These are phyloP conservation scores for Elsinoe ampelina DNA, from an alignment of 2,329 filamentous ascomycete species.

Conservation along the genomic window DNA sequence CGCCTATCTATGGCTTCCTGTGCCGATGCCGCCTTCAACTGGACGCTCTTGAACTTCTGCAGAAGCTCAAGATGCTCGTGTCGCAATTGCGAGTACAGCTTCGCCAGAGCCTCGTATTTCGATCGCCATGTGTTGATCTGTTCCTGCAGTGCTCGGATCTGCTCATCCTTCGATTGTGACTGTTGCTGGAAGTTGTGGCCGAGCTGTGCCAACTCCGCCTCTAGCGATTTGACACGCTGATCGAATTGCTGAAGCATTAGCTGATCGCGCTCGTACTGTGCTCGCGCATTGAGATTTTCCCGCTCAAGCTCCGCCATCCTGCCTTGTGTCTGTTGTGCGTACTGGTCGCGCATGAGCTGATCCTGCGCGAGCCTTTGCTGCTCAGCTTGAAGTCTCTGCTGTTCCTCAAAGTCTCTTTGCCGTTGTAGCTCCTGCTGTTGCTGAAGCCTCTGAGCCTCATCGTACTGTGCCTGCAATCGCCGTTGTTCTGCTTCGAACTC, in stretches of 20 bases:
- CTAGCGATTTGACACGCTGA: slow-evolving; percentile 79
- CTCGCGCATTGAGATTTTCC: slow-evolving; percentile 86
- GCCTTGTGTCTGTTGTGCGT: slow-evolving; percentile 87
- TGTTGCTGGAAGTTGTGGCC: slow-evolving; percentile 79
- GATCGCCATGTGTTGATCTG: slow-evolving; percentile 96
- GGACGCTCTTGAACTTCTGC: slow-evolving; percentile 91
- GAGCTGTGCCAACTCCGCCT: slow-evolving; percentile 75
- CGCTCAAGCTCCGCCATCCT: slow-evolving; percentile 91
- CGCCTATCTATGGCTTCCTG: slow-evolving; percentile 92
- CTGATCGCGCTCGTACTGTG: slow-evolving; percentile 95
- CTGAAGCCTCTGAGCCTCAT: slow-evolving; percentile 70
- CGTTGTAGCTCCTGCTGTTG: slow-evolving; percentile 75
- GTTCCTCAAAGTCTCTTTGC: slow-evolving; percentile 92
- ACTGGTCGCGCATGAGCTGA: slow-evolving; percentile 77
- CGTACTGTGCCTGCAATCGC: slow-evolving; percentile 77
- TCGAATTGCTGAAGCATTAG: slow-evolving; percentile 96
- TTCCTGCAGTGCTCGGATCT: slow-evolving; percentile 84
- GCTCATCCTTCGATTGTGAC: slow-evolving; percentile 81
- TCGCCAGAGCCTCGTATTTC: slow-evolving; percentile 93
- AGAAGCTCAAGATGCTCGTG: slow-evolving; percentile 91
- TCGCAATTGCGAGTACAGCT: slow-evolving; percentile 91
- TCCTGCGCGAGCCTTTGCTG: slow-evolving; percentile 88
- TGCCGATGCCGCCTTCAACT: slow-evolving; percentile 91
- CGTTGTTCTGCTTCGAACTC: slow-evolving; percentile 93
- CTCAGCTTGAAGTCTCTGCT: slow-evolving; percentile 77